Percentiles rank a stretch among this genome's conserved stretches.
phyloP scores from a whole-genome alignment of 176 grass and related monocot genomes.

The Carex parvula region DNA sequence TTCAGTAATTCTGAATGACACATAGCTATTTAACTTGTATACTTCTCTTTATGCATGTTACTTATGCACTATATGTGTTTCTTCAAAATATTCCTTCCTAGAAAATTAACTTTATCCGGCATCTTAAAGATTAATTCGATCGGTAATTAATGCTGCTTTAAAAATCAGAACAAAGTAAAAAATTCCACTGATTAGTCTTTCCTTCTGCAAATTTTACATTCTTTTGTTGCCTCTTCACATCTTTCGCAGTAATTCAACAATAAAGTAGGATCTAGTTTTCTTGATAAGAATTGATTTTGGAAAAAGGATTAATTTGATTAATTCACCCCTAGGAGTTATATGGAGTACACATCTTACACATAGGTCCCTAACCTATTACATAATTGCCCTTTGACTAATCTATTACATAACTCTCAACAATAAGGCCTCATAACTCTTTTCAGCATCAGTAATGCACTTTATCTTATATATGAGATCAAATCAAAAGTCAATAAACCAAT shows the following conservation, averaged over 20 bases:
- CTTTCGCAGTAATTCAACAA: slow-evolving; percentile 70
- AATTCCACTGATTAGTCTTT: too few relatives aligned
- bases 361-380: too few relatives aligned
- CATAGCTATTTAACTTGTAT: slow-evolving; percentile 6
- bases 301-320: too few relatives aligned
- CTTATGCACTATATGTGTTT: background rate
- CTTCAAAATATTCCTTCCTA: background rate
- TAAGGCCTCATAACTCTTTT: slow-evolving; percentile 60
- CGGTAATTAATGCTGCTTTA: background rate
- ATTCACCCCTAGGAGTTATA: too few relatives aligned
- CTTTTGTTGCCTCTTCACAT: slow-evolving; percentile 85
- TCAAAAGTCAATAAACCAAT: background rate
- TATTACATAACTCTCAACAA: too few relatives aligned
- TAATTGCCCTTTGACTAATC: too few relatives aligned
- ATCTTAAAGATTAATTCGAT: background rate
- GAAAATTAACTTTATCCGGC: background rate
- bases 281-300: background rate
- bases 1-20: background rate
- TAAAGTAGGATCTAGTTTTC: slow-evolving; percentile 56
- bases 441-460: slow-evolving; percentile 69
- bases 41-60: background rate
- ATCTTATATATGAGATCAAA: slow-evolving; percentile 41
- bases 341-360: too few relatives aligned
- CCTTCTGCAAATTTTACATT: slow-evolving; percentile 35
- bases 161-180: background rate